phyloP scores from a whole-genome alignment of 345 rosid genomes.

The Syzygium oleosum region DNA sequence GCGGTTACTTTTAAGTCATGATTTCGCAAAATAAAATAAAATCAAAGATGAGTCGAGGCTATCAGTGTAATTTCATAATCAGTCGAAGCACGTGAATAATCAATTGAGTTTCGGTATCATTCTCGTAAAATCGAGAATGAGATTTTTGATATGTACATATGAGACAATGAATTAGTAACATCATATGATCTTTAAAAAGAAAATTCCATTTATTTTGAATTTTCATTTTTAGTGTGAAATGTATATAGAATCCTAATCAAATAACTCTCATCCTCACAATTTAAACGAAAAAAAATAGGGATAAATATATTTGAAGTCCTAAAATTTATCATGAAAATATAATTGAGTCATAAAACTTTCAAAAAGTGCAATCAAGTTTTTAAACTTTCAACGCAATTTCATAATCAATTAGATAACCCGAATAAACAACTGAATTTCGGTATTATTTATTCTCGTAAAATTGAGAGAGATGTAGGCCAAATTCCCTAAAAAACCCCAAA shows the following conservation, averaged over 20 bases:
- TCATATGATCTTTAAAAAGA: not conserved
- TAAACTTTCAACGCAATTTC: too few relatives aligned
- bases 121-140: not conserved
- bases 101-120: not conserved
- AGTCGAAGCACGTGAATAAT: not conserved
- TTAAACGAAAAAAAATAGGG: too few relatives aligned
- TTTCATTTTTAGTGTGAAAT: not conserved
- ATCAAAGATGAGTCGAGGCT: not conserved
- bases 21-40: not conserved
- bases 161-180: not conserved
- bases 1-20: rapidly evolving
- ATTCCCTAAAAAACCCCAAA: too few relatives aligned
- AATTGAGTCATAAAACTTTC: too few relatives aligned
- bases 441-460: too few relatives aligned
- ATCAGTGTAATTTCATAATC: rapidly evolving
- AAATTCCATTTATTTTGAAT: not conserved
- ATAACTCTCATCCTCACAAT: not conserved
- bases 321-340: too few relatives aligned
- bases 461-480: too few relatives aligned
- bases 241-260: not conserved
- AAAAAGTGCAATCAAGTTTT: too few relatives aligned
- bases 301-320: too few relatives aligned
- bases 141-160: not conserved
- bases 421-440: too few relatives aligned
- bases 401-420: rapidly evolving